phyloP scores from a whole-genome alignment of 371 early-diverging fungal species.

The Entomophthora muscae region DNA sequence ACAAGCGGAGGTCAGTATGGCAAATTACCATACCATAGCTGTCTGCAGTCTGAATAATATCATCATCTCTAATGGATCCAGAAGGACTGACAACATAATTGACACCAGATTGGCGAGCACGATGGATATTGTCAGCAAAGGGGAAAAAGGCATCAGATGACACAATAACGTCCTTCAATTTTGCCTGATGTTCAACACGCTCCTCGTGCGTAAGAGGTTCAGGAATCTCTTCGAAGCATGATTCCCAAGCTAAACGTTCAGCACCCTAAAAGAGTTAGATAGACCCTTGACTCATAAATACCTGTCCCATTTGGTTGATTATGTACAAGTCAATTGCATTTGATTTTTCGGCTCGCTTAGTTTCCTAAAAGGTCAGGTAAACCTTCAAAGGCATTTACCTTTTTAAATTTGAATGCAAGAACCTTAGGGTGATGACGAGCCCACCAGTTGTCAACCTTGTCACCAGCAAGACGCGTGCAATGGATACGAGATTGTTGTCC shows the following conservation, averaged over 20 bases:
- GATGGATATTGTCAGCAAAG: slow-evolving; percentile 87
- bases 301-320: slow-evolving; percentile 60
- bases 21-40: slow-evolving; percentile 60
- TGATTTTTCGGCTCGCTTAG: slow-evolving; percentile 88
- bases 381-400: slow-evolving; percentile 6
- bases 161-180: slow-evolving; percentile 55
- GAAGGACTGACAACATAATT: slow-evolving; percentile 75
- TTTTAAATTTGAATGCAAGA: slow-evolving; percentile 66
- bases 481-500: slow-evolving; percentile 97
- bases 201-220: slow-evolving; percentile 58
- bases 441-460: slow-evolving; percentile 98
- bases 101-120: slow-evolving; percentile 76
- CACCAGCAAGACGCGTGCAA: slow-evolving; percentile 95
- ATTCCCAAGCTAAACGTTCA: slow-evolving; percentile 62
- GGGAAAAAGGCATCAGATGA: slow-evolving; percentile 98
- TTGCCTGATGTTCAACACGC: slow-evolving; percentile 52
- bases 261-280: slow-evolving; percentile 22
- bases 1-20: slow-evolving; percentile 74
- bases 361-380: slow-evolving; percentile 15
- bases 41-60: slow-evolving; percentile 69
- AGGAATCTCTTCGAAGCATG: slow-evolving; percentile 64
- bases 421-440: slow-evolving; percentile 87
- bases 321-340: slow-evolving; percentile 94
- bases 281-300: slow-evolving; percentile 5
- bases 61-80: slow-evolving; percentile 77